Evolutionary conservation across 805 yeast species (phyloP).

Genomic region (Saturnispora saitoi): DNA sequence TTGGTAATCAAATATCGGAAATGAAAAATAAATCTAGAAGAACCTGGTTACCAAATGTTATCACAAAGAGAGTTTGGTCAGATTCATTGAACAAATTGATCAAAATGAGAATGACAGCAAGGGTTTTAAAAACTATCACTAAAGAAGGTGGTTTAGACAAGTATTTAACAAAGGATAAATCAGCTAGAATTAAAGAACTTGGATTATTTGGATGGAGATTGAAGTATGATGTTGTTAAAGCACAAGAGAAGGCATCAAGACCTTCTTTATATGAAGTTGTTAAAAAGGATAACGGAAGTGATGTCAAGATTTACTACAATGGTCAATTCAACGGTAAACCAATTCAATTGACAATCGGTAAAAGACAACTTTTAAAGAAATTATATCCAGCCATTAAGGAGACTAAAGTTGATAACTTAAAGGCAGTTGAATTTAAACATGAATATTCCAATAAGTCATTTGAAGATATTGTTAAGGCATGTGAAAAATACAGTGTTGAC

Average conservation of each 20-base stretch:
- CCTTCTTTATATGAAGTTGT: conserved; percentile 27
- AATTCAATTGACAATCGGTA: conserved; percentile 49
- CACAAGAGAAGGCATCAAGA: conserved; percentile 31
- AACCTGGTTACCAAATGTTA: conserved; percentile 75
- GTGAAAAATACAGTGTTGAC: conserved; percentile 38
- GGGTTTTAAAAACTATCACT: conserved; percentile 77
- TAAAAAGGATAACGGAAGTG: conserved; percentile 24
- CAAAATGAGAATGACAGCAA: conserved; percentile 58
- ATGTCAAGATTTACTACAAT: conserved; percentile 40
- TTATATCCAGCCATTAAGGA: conserved; percentile 44
- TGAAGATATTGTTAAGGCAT: conserved; percentile 40
- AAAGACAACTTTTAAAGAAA: conserved; percentile 48
- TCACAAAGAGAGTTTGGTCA: conserved; percentile 73
- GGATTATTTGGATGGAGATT: conserved; percentile 91
- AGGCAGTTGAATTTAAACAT: conserved; percentile 40
- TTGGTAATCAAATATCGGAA: conserved; percentile 75
- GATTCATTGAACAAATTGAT: conserved; percentile 57
- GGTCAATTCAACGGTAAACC: conserved; percentile 36
- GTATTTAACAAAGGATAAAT: conserved; percentile 75
- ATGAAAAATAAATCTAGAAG: conserved; percentile 63
- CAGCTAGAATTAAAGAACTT: conserved; percentile 85
- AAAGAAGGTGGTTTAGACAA: conserved; percentile 94
- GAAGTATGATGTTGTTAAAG: conserved; percentile 61
- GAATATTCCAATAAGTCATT: conserved; percentile 36
- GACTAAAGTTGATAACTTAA: conserved; percentile 34